Evolutionary conservation across 1,284 basidiomycete species (phyloP), one percentile per base, ranked within the genome.

Genomic region (Ganoderma leucocontextum): DNA sequence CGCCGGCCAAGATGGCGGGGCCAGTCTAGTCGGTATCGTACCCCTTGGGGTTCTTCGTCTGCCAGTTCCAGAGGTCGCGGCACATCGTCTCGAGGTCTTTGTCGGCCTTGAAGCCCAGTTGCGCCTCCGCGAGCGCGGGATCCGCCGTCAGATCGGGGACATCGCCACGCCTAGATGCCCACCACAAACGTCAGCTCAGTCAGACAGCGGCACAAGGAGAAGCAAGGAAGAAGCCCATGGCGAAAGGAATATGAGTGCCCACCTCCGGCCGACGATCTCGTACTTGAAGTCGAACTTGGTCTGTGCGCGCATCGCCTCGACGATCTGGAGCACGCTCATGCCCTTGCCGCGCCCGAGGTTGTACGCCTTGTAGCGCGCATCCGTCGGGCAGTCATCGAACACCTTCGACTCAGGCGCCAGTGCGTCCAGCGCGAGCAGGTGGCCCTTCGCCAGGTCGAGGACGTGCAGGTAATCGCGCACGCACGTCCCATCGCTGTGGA

Each of bases 401-500:
- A 79, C 80, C 1, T 82, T 87, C 7, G 91, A 89, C 58, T 89
- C 85, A 2, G 87, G 82, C n/a, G 84, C 83, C 38, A 97, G 86
- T 22, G 95, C 96, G 67, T 97, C 93, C 55, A 99, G 87, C 0
- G 98, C 95, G 68, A 97, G 90, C 67, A 98, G 85, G 82, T 99
- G 98, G 10, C 98, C 98, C 33, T 90, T 86, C 22, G 98, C 96
- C 44, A 99, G 89, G 80, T 99, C 98, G 80, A 99, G 90, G 70
- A 99, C 91, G 81, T 99, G 98, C 38, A 99, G 88, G 84, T 99
- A 99, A 84, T 99, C 98, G 66, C 98, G 94, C 38, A 98, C 95
- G 76, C 96, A 98, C 6, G 96, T 99, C 19, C 97, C 97, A 79
- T 99, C 97, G 47, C 93, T 93, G 60, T 3, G 63, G 2, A 39